These are phyloP conservation scores for Rhododendron henanense DNA, from an alignment of 148 eudicot genomes.

Conservation along the genomic window DNA sequence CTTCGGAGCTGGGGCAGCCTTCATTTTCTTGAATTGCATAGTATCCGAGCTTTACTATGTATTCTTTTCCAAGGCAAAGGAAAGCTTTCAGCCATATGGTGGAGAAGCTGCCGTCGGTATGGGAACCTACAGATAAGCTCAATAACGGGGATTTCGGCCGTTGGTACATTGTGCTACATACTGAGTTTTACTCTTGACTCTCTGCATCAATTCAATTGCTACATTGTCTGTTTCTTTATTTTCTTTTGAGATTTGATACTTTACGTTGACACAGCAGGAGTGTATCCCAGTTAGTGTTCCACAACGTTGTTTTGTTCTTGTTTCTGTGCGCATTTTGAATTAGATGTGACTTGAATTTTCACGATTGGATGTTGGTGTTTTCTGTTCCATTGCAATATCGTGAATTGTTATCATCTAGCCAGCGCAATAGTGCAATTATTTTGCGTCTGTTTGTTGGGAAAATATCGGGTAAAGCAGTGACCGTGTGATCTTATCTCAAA, in stretches of 20 bases:
- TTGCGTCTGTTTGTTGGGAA: neutral
- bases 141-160: neutral
- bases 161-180: neutral
- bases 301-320: neutral
- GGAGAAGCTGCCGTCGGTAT: conserved; percentile 50
- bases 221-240: neutral
- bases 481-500: neutral
- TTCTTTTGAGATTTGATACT: neutral
- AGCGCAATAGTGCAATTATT: neutral
- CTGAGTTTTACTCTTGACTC: neutral
- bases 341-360: neutral
- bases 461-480: neutral
- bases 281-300: neutral
- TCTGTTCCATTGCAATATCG: neutral
- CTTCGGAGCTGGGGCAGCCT: conserved; percentile 90
- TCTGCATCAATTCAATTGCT: neutral
- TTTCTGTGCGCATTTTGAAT: neutral
- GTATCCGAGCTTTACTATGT: conserved; percentile 67
- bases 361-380: neutral
- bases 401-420: neutral
- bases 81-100: conserved; percentile 36
- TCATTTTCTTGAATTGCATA: conserved; percentile 64
- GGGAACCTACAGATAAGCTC: conserved; percentile 43
- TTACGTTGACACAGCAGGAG: neutral
- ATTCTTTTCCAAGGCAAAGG: conserved; percentile 56